Base-by-base conservation (phyloP, 2,329 filamentous ascomycete genomes). In the Phialophora macrospora region DNA sequence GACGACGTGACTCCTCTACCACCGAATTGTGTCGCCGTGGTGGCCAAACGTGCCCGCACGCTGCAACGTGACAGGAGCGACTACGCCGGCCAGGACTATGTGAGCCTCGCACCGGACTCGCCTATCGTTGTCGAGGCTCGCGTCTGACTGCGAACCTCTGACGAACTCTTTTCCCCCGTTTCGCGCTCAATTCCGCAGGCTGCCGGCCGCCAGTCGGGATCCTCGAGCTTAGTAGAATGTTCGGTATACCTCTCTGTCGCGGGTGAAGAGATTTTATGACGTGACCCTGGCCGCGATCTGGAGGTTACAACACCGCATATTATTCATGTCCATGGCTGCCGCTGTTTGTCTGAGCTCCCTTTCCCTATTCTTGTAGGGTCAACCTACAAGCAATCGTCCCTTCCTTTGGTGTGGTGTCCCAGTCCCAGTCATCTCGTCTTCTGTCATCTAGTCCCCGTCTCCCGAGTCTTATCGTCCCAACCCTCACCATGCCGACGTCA, bases 261-360 rank as follows among this genome's bases (percentile, higher is more conserved):
- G n/a, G 56, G 11, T 12, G 38, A 48, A 60, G 34, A 60, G 51
- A 38, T 52, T 38, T 24, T 63, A 67, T 69, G 67, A 69, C 65
- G 67, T 69, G 67, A 69, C 67, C 49, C 34, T 46, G 26, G 22
- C 30, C 28, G n/a, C 61, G n/a, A 60, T 56, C 49, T 61, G 28
- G 22, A 24, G 9, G 60, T 51, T 52, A 38, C 58, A 49, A 24
- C 60, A 34, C 17, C 52, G 55, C 63, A 63, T 70, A 65, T 65
- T 68, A 67, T 70, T 84, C 74, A 85, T 86, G 49, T 93, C 92
- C 38, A 52, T 93, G 93, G 52, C 75, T 97, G 90, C 76, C 96
- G 88, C 55, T 56, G 46, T 26, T 55, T 41, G 46, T 48, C 28
- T 30, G 41, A 30, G 60, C 17, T 41, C 38, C 44, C 24, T 26